Conservation (phyloP, 2,329 filamentous ascomycete species). For the Blastomyces percursus region DNA sequence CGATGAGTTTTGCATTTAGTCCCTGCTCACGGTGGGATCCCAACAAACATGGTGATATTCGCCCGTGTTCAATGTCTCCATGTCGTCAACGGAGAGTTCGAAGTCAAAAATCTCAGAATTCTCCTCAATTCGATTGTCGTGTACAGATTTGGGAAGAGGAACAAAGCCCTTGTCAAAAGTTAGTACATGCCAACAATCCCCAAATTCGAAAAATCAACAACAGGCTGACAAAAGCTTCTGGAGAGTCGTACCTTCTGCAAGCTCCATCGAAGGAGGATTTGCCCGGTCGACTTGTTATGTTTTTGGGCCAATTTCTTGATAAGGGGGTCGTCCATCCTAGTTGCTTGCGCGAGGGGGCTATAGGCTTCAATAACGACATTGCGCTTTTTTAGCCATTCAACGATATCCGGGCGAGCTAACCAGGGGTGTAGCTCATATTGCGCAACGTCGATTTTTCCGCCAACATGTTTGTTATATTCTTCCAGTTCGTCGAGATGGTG, state of each 20-base stretch:
- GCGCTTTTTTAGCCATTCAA: conserved; percentile 59
- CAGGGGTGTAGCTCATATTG: conserved; percentile 89
- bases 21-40: conserved; percentile 35
- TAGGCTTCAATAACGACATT: conserved; percentile 51
- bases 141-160: conserved; percentile 53
- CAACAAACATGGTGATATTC: conserved; percentile 48
- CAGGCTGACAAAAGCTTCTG: too few relatives aligned
- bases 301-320: conserved; percentile 44
- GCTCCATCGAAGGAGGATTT: conserved; percentile 52
- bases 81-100: conserved; percentile 47
- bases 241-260: conserved; percentile 40
- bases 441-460: conserved; percentile 66
- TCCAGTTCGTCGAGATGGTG: conserved; percentile 33
- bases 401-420: conserved; percentile 69
- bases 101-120: conserved; percentile 52
- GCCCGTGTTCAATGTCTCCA: conserved; percentile 44
- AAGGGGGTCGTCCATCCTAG: conserved; percentile 42
- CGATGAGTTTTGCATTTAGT: neutral
- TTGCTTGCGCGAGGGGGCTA: conserved; percentile 37
- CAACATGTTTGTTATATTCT: conserved; percentile 31
- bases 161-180: conserved; percentile 42
- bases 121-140: conserved; percentile 48
- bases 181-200: neutral
- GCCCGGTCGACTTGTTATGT: conserved; percentile 47
- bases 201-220: neutral